Conservation (phyloP, 208 protist genomes). For the Trypanosoma vivax region DNA sequence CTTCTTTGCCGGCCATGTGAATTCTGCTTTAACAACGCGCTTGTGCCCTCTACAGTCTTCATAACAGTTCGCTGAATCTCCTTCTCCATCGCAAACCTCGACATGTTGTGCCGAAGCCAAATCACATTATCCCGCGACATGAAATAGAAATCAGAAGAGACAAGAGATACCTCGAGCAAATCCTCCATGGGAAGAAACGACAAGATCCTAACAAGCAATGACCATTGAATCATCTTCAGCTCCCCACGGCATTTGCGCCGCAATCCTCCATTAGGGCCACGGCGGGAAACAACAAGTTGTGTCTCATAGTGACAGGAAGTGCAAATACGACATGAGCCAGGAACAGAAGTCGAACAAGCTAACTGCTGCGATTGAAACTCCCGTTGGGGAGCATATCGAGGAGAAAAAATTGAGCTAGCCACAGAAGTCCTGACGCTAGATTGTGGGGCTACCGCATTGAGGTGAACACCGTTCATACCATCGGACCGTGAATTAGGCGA, state of each 20-base stretch:
- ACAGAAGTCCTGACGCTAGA: too few relatives aligned
- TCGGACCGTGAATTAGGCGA: too few relatives aligned
- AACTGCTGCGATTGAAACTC: too few relatives aligned
- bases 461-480: too few relatives aligned
- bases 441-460: too few relatives aligned
- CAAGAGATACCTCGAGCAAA: slow-evolving; percentile 41
- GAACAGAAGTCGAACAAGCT: too few relatives aligned
- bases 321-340: slow-evolving; percentile 40
- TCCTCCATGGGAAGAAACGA: slow-evolving; percentile 53
- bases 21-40: background rate
- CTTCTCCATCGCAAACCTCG: slow-evolving; percentile 42
- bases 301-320: slow-evolving; percentile 69
- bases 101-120: slow-evolving; percentile 85
- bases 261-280: slow-evolving; percentile 45
- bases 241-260: slow-evolving; percentile 76
- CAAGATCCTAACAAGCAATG: slow-evolving; percentile 68
- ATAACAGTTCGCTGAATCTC: slow-evolving; percentile 25
- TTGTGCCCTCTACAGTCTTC: background rate
- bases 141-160: slow-evolving; percentile 85
- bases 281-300: slow-evolving; percentile 75
- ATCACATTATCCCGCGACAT: slow-evolving; percentile 79
- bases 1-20: background rate
- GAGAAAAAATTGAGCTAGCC: too few relatives aligned
- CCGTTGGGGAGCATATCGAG: too few relatives aligned
- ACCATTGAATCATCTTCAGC: slow-evolving; percentile 77